Evolutionary conservation across 495 filamentous ascomycete species (phyloP), one percentile per base, ranked within the genome.

Genomic region (Lentithecium fluviatile): DNA sequence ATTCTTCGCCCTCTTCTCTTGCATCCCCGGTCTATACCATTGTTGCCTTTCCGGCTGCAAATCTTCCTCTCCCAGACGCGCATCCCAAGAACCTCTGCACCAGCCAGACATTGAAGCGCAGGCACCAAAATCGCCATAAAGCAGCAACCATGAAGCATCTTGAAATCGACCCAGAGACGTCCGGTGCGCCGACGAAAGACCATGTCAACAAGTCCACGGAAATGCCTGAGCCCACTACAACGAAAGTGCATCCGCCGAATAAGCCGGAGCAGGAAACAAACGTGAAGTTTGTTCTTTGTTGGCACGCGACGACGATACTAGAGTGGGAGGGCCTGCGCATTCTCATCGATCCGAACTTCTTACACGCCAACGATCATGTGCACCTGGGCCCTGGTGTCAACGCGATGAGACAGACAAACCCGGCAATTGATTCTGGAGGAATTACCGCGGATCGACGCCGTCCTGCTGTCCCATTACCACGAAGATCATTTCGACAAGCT

Each of bases 311-410:
- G 1, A 85, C 81, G 0, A 76, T 90, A 19, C 72, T 89, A 52
- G 79, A 86, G 69, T 88, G 82, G 82, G 74, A 77, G 52, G 81
- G 80, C 24, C 75, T 86, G 24, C 78, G 85, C 15, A 71, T 89
- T 43, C 79, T 89, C 59, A 89, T 85, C 1, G 86, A 78, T 73
- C 78, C 85, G 26, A 90, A 88, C 71, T 88, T 88, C 71, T 79
- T 89, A 0, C 85, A 88, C 62, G 82, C 80, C 2, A 84, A 85
- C 38, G 83, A 87, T 66, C 83, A 88, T 59, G 83, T 88, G 1
- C 84, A 88, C 62, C 76, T 88, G 10, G 86, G 84, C 0, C 84
- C 85, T 0, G 84, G 83, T 0, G 81, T 88, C 13, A 69, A 49
- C 0, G 66, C 37, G 34, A 64, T 71, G 24, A 74, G 86, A 0